Evolutionary conservation across 2,329 filamentous ascomycete species (phyloP).

Genomic region (Pseudocercospora eumusae): DNA sequence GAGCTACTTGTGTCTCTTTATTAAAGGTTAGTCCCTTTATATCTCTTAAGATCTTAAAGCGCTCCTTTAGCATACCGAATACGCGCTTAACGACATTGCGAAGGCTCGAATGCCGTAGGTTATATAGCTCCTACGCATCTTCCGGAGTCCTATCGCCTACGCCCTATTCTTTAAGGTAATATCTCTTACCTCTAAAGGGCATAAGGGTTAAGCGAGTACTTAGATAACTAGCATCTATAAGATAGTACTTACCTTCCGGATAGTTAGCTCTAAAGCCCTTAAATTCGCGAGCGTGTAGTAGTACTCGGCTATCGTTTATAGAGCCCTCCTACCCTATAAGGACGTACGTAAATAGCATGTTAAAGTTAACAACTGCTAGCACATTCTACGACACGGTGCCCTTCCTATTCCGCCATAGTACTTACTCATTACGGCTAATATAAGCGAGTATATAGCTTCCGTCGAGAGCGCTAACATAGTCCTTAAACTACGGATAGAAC

Average conservation of each 20-base stretch:
- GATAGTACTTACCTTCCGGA: not conserved
- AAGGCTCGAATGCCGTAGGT: too few relatives aligned
- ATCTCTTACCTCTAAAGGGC: not conserved
- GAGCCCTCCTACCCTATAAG: conserved; percentile 9
- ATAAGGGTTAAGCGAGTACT: not conserved
- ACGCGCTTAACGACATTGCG: not conserved
- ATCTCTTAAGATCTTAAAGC: not conserved
- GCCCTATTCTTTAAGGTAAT: not conserved
- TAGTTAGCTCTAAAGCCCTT: conserved; percentile 2
- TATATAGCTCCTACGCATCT: too few relatives aligned
- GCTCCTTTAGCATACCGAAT: not conserved
- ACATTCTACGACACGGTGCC: not conserved
- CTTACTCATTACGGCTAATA: not conserved
- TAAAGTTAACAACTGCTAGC: conserved; percentile 10
- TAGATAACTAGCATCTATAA: too few relatives aligned
- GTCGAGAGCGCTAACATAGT: not conserved
- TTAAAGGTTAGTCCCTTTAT: not conserved
- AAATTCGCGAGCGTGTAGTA: not conserved
- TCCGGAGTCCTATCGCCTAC: too few relatives aligned
- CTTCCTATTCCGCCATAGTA: conserved; percentile 6
- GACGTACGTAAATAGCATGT: conserved; percentile 10
- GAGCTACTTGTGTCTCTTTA: not conserved
- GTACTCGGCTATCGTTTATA: too few relatives aligned
- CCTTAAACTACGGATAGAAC: not conserved
- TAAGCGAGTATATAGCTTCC: not conserved